Conservation (phyloP, 2,329 filamentous ascomycete genomes). For the Fusarium luffae region DNA sequence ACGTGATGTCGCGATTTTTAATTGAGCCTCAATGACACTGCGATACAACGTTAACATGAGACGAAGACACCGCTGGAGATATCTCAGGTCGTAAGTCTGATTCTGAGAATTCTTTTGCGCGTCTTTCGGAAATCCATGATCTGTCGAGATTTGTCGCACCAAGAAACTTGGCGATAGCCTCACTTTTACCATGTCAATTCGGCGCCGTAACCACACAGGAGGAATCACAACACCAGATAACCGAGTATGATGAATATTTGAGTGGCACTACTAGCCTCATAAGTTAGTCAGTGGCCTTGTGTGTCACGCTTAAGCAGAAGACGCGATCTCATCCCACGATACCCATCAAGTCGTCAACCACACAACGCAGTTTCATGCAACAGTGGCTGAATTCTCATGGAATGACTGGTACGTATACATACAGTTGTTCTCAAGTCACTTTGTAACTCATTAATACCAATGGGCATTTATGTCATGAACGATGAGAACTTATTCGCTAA, state of each 20-base stretch:
- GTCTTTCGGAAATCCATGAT: not conserved
- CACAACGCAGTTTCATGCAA: not conserved
- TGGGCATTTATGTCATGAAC: not conserved
- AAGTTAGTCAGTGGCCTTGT: not conserved
- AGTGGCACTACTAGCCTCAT: not conserved
- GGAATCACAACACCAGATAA: not conserved
- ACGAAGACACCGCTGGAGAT: not conserved
- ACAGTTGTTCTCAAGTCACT: fast-evolving
- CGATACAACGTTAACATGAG: not conserved
- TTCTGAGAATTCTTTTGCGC: not conserved
- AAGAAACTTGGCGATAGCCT: not conserved
- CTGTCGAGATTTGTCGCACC: not conserved
- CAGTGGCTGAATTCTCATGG: not conserved
- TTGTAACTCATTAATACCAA: not conserved
- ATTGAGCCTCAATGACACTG: not conserved
- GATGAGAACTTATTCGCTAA: not conserved
- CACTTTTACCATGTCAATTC: not conserved
- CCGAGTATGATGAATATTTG: not conserved
- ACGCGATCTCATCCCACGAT: not conserved
- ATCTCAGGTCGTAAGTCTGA: fast-evolving
- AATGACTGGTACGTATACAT: fast-evolving
- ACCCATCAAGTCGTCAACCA: not conserved
- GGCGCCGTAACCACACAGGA: not conserved
- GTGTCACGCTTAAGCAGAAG: not conserved
- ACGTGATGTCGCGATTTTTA: not conserved